Percentiles rank a stretch among this genome's conserved stretches.
These are phyloP conservation scores for Mesembryanthemum crystallinum DNA, from an alignment of 148 eudicot species.

Conservation along the genomic window DNA sequence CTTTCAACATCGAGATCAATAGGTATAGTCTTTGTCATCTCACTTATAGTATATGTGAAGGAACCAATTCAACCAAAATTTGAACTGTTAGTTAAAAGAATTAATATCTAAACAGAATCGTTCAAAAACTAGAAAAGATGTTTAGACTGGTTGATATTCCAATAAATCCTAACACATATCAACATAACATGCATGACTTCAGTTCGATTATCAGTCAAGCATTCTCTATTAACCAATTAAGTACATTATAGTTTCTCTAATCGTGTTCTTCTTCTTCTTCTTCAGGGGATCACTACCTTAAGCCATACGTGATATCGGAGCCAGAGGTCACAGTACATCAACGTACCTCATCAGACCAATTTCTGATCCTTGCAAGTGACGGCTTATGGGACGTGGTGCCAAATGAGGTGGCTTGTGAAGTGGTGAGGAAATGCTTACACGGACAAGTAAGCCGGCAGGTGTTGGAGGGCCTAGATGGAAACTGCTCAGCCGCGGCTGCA, in stretches of 20 bases:
- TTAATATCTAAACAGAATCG: too few relatives aligned
- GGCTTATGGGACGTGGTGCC: conserved; percentile 60
- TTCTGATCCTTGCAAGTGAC: conserved; percentile 46
- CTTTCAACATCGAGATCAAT: conserved; percentile 42
- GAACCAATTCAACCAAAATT: too few relatives aligned
- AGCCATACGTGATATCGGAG: conserved; percentile 34
- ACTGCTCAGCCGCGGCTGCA: conserved; percentile 34
- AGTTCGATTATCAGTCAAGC: too few relatives aligned
- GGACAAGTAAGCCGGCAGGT: conserved; percentile 25
- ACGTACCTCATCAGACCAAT: conserved; percentile 34
- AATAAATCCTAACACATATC: too few relatives aligned
- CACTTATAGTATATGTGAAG: too few relatives aligned
- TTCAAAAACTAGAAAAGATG: neutral
- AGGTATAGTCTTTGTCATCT: conserved; percentile 32
- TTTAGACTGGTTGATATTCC: too few relatives aligned
- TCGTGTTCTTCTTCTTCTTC: neutral
- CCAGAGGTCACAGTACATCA: conserved; percentile 42
- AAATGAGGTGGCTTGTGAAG: conserved; percentile 38
- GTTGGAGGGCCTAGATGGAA: conserved; percentile 7
- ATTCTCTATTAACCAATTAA: too few relatives aligned
- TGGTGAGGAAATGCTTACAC: conserved; percentile 35
- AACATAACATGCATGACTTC: too few relatives aligned
- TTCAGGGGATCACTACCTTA: conserved; percentile 39
- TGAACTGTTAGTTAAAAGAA: too few relatives aligned
- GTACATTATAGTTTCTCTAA: too few relatives aligned